A percentile compares a stretch with the other conserved stretches of the same genome.
phyloP scores from a whole-genome alignment of 2,329 filamentous ascomycete genomes.

The Monilinia fructicola region DNA sequence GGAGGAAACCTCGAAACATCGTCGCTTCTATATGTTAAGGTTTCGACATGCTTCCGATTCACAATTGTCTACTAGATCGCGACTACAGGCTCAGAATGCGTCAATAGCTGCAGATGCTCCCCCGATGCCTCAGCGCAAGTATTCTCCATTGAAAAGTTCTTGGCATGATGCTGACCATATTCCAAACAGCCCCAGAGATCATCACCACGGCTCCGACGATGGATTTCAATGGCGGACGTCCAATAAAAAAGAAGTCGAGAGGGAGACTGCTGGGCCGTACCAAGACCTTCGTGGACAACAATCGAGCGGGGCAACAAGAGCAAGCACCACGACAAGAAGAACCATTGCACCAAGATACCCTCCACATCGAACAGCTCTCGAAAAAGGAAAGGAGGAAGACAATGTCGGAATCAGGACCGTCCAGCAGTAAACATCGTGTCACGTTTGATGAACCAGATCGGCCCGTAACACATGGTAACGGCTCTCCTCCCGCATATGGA shows the following conservation, averaged over 20 bases:
- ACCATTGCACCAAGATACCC: constrained; percentile 3
- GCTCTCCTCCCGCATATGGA: constrained; percentile 56
- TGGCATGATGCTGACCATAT: constrained; percentile 24
- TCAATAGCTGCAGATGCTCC: constrained; percentile 48
- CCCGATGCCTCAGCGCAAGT: constrained; percentile 58
- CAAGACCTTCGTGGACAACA: constrained; percentile 37
- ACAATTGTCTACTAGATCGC: constrained; percentile 75
- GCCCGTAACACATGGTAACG: constrained; percentile 44
- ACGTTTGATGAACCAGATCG: constrained; percentile 62
- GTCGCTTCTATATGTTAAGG: constrained; percentile 69
- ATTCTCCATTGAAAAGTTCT: constrained; percentile 34
- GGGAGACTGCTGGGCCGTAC: constrained; percentile 53
- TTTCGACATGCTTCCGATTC: constrained; percentile 93
- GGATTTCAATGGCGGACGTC: constrained; percentile 51
- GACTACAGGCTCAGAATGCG: constrained; percentile 55
- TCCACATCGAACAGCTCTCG: constrained; percentile 32
- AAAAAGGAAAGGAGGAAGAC: constrained; percentile 48
- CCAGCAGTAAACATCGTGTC: constrained; percentile 46
- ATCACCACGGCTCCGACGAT: constrained; percentile 89
- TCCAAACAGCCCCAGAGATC: constrained; percentile 62
- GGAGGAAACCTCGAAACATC: constrained; percentile 56
- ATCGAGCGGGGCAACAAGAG: constrained; percentile 22
- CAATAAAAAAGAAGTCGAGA: constrained; percentile 56
- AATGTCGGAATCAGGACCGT: constrained; percentile 40
- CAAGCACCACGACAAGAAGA: constrained; percentile 26